A percentile compares a stretch with the other conserved stretches of the same genome.
These are phyloP conservation scores for Eucalyptus dawsonii DNA, from an alignment of 345 rosid species.

Conservation along the genomic window DNA sequence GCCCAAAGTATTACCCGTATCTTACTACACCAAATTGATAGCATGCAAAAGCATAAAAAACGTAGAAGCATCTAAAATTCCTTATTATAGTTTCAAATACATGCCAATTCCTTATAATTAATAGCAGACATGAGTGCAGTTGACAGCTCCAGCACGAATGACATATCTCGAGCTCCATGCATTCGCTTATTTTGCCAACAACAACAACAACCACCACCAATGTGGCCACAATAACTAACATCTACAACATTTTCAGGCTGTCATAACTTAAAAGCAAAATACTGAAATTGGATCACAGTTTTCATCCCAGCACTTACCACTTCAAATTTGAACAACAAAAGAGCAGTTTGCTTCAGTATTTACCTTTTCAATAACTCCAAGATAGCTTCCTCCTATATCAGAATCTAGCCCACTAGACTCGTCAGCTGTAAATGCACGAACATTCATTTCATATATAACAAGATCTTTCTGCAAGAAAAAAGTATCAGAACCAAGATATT, in stretches of 20 bases:
- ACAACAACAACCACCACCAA: background rate
- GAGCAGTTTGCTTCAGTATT: background rate
- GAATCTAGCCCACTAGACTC: conserved; percentile 75
- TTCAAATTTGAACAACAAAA: background rate
- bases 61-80: background rate
- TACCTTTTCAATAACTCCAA: conserved; percentile 87
- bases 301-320: background rate
- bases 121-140: background rate
- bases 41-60: background rate
- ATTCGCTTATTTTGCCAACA: background rate
- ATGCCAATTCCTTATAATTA: background rate
- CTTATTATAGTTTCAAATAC: background rate
- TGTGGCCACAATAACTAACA: background rate
- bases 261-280: background rate
- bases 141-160: background rate
- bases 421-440: conserved; percentile 89
- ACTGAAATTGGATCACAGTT: background rate
- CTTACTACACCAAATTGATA: background rate
- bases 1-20: background rate
- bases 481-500: background rate
- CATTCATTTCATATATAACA: conserved; percentile 90
- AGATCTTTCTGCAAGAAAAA: conserved; percentile 72
- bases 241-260: background rate
- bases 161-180: background rate
- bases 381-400: conserved; percentile 59